Conservation (phyloP, 164 flowering plant species). For the Vitis rupestris region DNA sequence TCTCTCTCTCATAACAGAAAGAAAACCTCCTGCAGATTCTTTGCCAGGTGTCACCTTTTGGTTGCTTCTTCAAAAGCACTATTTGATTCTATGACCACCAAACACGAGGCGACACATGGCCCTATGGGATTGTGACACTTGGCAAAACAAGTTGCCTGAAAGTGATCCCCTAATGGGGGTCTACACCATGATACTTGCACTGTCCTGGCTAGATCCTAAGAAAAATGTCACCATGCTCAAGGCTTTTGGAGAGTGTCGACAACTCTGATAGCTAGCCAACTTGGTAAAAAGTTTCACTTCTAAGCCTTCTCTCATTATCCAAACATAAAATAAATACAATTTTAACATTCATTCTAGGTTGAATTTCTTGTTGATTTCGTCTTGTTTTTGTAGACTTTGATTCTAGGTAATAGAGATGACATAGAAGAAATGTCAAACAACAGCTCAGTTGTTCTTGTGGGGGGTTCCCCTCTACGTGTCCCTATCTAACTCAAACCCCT, state of each 20-base stretch:
- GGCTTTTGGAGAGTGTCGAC: conserved; percentile 81
- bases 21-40: no score
- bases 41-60: no score
- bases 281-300: conserved; percentile 39
- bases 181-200: conserved; percentile 67
- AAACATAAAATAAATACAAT: neutral
- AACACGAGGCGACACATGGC: no score
- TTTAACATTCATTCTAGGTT: neutral
- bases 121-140: no score
- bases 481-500: no score
- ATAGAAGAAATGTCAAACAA: conserved; percentile 72
- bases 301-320: neutral
- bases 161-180: no score
- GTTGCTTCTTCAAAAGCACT: no score
- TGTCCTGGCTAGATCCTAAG: conserved; percentile 86
- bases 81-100: no score
- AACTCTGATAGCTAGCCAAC: conserved; percentile 74
- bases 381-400: conserved; percentile 50
- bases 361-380: neutral
- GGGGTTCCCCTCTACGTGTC: no score
- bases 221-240: conserved; percentile 77
- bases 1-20: no score
- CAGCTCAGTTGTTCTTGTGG: conserved; percentile 50
- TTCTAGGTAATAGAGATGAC: conserved; percentile 85
- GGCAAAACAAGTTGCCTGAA: no score